Conservation (phyloP, 495 filamentous ascomycete species). For the Paragyromitra xinjiangensis region DNA sequence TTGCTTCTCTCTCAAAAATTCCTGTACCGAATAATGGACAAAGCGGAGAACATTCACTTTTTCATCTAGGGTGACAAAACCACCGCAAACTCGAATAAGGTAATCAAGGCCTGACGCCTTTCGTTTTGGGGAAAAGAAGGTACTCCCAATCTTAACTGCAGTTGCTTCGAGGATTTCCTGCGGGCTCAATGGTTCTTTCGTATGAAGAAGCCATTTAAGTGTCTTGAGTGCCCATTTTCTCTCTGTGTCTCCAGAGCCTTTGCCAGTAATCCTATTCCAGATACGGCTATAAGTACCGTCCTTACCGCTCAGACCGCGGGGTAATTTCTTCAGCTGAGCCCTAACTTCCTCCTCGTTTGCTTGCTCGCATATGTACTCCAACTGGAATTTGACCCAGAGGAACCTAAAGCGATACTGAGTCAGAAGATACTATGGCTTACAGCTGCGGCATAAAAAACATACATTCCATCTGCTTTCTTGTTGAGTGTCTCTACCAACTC, state of each 20-base stretch:
- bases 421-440: background rate
- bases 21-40: slow-evolving; percentile 20
- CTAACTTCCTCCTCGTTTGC: slow-evolving; percentile 3
- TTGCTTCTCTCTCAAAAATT: background rate
- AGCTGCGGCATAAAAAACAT: background rate
- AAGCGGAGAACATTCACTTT: background rate
- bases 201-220: background rate
- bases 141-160: background rate
- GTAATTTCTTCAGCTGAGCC: background rate
- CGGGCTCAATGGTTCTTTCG: slow-evolving; percentile 1
- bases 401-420: background rate
- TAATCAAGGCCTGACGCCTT: background rate
- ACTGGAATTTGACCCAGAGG: slow-evolving; percentile 25
- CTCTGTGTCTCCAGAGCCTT: background rate
- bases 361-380: slow-evolving; percentile 5
- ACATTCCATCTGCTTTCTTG: slow-evolving; percentile 20
- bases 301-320: background rate
- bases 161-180: slow-evolving; percentile 12
- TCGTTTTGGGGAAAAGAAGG: background rate
- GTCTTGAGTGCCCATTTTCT: slow-evolving; percentile 17
- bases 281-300: slow-evolving; percentile 16
- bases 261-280: background rate
- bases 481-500: slow-evolving; percentile 2
- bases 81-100: slow-evolving; percentile 12
- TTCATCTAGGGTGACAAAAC: background rate